Conservation (phyloP, 306 rosid species). For the Carpinus fangiana region DNA sequence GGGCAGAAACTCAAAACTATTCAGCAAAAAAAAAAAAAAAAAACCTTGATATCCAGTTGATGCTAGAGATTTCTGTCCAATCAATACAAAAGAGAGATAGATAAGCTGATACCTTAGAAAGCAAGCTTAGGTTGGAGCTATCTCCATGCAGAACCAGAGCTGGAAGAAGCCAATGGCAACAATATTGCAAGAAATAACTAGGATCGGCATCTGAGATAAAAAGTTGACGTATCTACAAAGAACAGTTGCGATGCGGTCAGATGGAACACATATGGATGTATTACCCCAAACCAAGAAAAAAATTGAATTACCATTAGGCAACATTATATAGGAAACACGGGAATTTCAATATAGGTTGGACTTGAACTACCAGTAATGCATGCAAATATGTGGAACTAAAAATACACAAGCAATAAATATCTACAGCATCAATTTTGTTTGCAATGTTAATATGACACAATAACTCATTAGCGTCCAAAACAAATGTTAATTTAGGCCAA, state of each 20-base stretch:
- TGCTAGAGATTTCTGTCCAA: constrained; percentile 23
- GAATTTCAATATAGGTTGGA: neutral
- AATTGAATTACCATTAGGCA: neutral
- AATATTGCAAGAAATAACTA: constrained; percentile 70
- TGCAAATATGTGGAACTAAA: neutral
- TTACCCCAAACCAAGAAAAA: neutral
- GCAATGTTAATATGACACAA: neutral
- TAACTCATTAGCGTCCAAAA: neutral
- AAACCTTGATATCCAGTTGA: neutral
- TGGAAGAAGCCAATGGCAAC: constrained; percentile 93
- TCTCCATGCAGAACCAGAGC: constrained; percentile 69
- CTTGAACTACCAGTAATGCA: neutral
- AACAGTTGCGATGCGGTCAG: constrained; percentile 14
- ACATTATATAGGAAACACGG: neutral
- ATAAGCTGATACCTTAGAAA: constrained; percentile 55
- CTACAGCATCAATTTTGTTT: neutral
- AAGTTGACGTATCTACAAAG: constrained; percentile 70
- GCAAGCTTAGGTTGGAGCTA: constrained; percentile 67
- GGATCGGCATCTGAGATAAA: constrained; percentile 80
- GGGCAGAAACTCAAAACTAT: constrained; percentile 8
- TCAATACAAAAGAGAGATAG: constrained; percentile 12
- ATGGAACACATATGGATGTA: neutral
- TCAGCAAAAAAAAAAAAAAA: constrained; percentile 13
- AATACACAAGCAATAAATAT: neutral
- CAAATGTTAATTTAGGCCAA: neutral